phyloP scores from a whole-genome alignment of 75 land plant genomes.

The Chamaecyparis obtusa region DNA sequence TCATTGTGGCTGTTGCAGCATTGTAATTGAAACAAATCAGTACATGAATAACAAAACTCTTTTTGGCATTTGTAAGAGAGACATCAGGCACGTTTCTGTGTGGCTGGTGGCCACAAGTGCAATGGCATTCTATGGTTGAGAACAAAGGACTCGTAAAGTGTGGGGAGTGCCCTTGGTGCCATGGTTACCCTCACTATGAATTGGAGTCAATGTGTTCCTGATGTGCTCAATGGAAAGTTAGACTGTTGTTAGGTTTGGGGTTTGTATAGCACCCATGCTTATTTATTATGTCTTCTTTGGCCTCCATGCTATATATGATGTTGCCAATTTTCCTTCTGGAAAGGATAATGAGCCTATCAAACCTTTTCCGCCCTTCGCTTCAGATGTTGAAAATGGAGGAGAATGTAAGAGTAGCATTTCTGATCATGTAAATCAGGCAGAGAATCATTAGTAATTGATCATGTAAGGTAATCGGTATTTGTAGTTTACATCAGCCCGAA shows the following conservation, averaged over 20 bases:
- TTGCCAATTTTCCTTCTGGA: constrained; percentile 34
- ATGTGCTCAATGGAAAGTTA: constrained; percentile 67
- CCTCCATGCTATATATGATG: constrained; percentile 83
- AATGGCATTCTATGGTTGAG: constrained; percentile 39
- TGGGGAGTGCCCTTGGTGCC: constrained; percentile 97
- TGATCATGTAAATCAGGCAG: too few species aligned
- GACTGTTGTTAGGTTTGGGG: constrained; percentile 63
- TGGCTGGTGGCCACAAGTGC: constrained; percentile 72
- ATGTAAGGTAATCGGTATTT: too few species aligned
- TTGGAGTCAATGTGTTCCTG: constrained; percentile 68
- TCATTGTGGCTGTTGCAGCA: too few species aligned
- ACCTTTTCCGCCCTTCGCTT: not conserved
- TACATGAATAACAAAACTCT: too few species aligned
- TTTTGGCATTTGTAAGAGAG: too few species aligned
- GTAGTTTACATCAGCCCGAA: too few species aligned
- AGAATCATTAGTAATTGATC: too few species aligned
- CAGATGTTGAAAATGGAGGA: too few species aligned
- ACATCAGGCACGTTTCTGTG: constrained; percentile 27
- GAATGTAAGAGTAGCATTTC: too few species aligned
- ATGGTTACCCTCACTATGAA: constrained; percentile 86
- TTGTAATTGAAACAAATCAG: too few species aligned
- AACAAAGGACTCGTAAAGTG: constrained; percentile 46
- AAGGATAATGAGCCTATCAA: not conserved
- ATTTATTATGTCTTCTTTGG: constrained; percentile 76
- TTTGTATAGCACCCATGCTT: constrained; percentile 67